Evolutionary conservation across 2,329 filamentous ascomycete genomes (phyloP).

Genomic region (Diaporthe sp.): DNA sequence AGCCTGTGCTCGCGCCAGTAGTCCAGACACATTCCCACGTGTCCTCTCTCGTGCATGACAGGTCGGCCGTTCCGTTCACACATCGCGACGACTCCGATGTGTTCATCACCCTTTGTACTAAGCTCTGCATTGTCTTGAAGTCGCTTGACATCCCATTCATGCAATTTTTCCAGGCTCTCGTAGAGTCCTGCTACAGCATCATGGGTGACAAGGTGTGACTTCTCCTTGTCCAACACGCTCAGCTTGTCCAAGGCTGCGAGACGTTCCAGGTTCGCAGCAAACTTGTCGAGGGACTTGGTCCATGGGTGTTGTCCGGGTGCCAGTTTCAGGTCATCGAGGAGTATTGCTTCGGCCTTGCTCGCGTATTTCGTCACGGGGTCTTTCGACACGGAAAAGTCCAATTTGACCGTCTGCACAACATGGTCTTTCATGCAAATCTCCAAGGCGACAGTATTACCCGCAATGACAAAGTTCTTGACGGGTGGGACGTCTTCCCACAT

Average conservation of each 20-base stretch:
- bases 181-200: slow-evolving; percentile 83
- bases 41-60: slow-evolving; percentile 76
- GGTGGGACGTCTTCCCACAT: slow-evolving; percentile 68
- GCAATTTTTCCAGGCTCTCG: slow-evolving; percentile 77
- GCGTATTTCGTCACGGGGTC: slow-evolving; percentile 72
- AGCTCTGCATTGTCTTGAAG: slow-evolving; percentile 64
- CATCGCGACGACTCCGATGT: slow-evolving; percentile 70
- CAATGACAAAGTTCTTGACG: slow-evolving; percentile 71
- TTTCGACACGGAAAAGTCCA: slow-evolving; percentile 74
- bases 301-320: slow-evolving; percentile 72
- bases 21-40: slow-evolving; percentile 79
- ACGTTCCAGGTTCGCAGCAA: slow-evolving; percentile 79
- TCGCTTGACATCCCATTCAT: slow-evolving; percentile 77
- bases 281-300: slow-evolving; percentile 78
- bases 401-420: slow-evolving; percentile 72
- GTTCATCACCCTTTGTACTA: slow-evolving; percentile 61
- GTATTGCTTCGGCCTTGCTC: slow-evolving; percentile 73
- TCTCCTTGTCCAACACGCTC: slow-evolving; percentile 64
- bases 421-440: slow-evolving; percentile 75
- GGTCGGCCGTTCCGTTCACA: slow-evolving; percentile 80
- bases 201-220: slow-evolving; percentile 79
- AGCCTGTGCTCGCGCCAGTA: slow-evolving; percentile 81
- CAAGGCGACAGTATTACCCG: slow-evolving; percentile 71
- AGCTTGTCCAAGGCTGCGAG: slow-evolving; percentile 80
- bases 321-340: slow-evolving; percentile 75